Conservation (phyloP, 2,329 filamentous ascomycete genomes). For the Sporothrix curviconia region DNA sequence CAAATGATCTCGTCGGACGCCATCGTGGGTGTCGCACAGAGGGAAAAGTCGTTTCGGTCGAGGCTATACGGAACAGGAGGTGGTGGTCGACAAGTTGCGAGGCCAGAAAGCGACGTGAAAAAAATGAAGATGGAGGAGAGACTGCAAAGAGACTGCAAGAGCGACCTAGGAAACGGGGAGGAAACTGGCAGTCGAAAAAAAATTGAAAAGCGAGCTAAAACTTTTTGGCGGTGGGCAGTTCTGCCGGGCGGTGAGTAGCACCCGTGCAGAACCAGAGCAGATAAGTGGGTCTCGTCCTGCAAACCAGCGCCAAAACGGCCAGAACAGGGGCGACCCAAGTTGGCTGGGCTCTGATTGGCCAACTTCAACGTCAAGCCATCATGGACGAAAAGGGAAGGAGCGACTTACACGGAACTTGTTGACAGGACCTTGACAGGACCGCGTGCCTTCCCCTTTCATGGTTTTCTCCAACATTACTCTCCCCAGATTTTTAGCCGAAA, state of each 20-base stretch:
- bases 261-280: background rate
- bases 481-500: background rate
- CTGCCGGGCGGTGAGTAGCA: slow-evolving; percentile 3
- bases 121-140: background rate
- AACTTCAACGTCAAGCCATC: background rate
- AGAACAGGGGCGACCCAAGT: background rate
- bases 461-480: background rate
- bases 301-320: background rate
- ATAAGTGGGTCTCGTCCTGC: background rate
- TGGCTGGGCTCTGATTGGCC: background rate
- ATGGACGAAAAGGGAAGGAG: background rate
- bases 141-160: background rate
- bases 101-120: background rate
- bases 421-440: too few relatives aligned
- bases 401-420: background rate
- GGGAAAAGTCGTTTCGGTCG: background rate
- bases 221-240: slow-evolving; percentile 9
- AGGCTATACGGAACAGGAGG: background rate
- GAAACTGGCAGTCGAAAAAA: background rate
- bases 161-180: background rate
- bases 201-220: slow-evolving; percentile 8
- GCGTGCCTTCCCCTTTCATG: too few relatives aligned
- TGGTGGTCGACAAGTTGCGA: background rate
- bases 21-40: slow-evolving; percentile 44
- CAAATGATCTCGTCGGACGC: slow-evolving; percentile 95